Conservation (phyloP, 192 early-diverging fungal genomes). For the Backusella mclennaniae region DNA sequence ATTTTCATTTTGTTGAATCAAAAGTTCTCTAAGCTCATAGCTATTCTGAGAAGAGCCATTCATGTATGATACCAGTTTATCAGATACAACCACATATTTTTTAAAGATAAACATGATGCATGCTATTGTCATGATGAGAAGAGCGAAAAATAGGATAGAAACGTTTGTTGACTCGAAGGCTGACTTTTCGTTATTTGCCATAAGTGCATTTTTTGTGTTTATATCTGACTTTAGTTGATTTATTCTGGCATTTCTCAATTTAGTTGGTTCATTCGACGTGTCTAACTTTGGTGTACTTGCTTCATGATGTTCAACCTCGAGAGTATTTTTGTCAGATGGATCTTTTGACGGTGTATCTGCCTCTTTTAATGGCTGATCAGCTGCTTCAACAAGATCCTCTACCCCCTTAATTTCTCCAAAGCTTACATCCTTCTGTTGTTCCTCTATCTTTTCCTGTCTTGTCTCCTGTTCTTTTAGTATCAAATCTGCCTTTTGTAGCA, state of each 20-base stretch:
- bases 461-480: neutral
- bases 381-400: neutral
- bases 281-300: neutral
- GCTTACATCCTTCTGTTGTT: neutral
- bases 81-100: neutral
- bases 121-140: neutral
- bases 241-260: neutral
- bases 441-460: neutral
- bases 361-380: neutral
- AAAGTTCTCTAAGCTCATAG: neutral
- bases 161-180: neutral
- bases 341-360: neutral
- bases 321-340: neutral
- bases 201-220: neutral
- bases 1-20: neutral
- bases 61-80: neutral
- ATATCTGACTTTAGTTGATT: neutral
- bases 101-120: neutral
- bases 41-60: neutral
- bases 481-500: neutral
- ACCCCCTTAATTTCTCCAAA: neutral
- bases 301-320: neutral
- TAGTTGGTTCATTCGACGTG: neutral
- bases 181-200: neutral
- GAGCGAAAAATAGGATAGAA: neutral